These are phyloP conservation scores for Podaxis mareebaensis DNA, from an alignment of 768 basidiomycete genomes.

Conservation along the genomic window DNA sequence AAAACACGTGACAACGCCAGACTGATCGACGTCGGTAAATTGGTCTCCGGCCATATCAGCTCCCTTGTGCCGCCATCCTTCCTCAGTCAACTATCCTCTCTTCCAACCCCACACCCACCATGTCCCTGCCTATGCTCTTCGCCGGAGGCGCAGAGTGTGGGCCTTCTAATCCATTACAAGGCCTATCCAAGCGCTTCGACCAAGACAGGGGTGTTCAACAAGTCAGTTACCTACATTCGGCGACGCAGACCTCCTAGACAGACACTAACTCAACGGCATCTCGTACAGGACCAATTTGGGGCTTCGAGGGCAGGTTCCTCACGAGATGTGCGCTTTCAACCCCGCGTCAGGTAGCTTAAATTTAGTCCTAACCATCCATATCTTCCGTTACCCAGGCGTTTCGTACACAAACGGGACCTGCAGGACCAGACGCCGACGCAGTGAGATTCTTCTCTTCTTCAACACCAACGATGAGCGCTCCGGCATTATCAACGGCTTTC, in stretches of 20 bases:
- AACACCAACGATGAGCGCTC: constrained; percentile 19
- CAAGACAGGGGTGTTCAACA: constrained; percentile 79
- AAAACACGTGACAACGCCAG: constrained; percentile 19
- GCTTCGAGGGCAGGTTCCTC: constrained; percentile 61
- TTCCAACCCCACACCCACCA: constrained; percentile 27
- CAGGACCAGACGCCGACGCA: constrained; percentile 61
- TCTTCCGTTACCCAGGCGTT: constrained; percentile 45
- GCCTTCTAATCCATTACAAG: constrained; percentile 80
- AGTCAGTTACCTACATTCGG: constrained; percentile 36
- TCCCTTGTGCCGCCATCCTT: not conserved
- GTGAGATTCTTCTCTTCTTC: constrained; percentile 62
- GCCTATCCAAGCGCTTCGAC: constrained; percentile 77
- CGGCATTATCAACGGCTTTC: constrained; percentile 39
- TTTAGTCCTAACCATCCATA: constrained; percentile 2
- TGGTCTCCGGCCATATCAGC: not conserved
- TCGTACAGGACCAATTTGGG: constrained; percentile 67
- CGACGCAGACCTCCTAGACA: not conserved
- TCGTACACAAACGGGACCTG: constrained; percentile 50
- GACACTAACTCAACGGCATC: constrained; percentile 15
- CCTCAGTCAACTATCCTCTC: constrained; percentile 8
- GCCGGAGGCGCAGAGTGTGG: constrained; percentile 80
- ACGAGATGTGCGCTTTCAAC: constrained; percentile 47
- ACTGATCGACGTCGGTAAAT: constrained; percentile 13
- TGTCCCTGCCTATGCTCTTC: constrained; percentile 82
- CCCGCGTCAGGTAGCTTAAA: not conserved